Evolutionary conservation across 2,329 filamentous ascomycete species (phyloP).

Genomic region (Trichoderma guizhouense): DNA sequence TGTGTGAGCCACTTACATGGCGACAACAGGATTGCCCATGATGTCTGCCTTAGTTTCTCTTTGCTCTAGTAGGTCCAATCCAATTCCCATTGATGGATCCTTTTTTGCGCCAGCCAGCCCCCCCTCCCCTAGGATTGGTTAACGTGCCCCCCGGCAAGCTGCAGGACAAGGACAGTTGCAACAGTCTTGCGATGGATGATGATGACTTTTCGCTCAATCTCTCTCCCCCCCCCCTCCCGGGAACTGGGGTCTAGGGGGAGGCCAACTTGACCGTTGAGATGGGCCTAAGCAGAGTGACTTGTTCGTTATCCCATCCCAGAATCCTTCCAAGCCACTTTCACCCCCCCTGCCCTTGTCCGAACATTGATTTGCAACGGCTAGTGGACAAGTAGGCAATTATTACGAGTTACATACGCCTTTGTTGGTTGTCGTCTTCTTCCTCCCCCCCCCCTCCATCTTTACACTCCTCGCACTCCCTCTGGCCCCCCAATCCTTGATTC

Average conservation of each 20-base stretch:
- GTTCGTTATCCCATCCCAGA: neutral
- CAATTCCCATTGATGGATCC: neutral
- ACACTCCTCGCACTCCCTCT: neutral
- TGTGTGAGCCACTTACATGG: neutral
- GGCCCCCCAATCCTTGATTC: neutral
- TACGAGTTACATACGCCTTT: neutral
- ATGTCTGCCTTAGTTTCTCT: neutral
- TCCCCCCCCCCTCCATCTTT: neutral
- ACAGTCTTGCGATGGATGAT: neutral
- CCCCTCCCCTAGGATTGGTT: neutral
- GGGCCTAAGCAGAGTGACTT: neutral
- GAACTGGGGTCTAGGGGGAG: neutral
- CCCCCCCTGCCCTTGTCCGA: neutral
- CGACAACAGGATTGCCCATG: neutral
- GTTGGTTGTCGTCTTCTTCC: neutral
- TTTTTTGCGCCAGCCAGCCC: neutral
- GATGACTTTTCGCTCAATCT: neutral
- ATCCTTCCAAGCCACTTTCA: neutral
- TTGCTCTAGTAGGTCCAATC: neutral
- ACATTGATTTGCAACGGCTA: conserved; percentile 12
- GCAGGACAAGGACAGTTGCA: too few species aligned
- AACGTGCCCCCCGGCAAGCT: neutral
- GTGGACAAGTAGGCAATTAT: neutral
- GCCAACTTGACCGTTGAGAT: conserved; percentile 7
- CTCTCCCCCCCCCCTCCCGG: neutral